A percentile compares a stretch with the other conserved stretches of the same genome.
Evolutionary conservation across 352 stramenopile genomes (phyloP).

Genomic region (Phytophthora chlamydospora): DNA sequence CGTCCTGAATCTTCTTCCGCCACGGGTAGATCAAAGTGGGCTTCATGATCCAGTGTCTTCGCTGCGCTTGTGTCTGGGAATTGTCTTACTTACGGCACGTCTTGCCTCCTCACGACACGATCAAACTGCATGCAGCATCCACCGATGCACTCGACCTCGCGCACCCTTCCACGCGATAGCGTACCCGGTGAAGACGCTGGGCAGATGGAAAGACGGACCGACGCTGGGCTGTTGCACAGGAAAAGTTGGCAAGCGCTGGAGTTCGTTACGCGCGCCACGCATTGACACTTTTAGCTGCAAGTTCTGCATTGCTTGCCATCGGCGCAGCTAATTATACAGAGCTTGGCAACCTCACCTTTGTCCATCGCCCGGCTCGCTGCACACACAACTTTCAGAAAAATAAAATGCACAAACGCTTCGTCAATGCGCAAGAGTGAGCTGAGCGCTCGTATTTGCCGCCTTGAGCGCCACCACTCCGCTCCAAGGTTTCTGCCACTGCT

Average conservation of each 20-base stretch:
- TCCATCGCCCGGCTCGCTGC: constrained; percentile 1
- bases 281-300: constrained; percentile 24
- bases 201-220: constrained; percentile 28
- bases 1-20: constrained; percentile 42
- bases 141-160: constrained; percentile 14
- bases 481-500: constrained; percentile 11
- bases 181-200: constrained; percentile 5
- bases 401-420: constrained; percentile 15
- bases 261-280: constrained; percentile 30
- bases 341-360: neutral
- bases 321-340: constrained; percentile 22
- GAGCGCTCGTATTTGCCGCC: constrained; percentile 31
- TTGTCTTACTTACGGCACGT: constrained; percentile 16
- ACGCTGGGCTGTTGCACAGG: constrained; percentile 9
- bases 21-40: constrained; percentile 37
- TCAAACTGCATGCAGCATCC: constrained; percentile 41
- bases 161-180: constrained; percentile 14
- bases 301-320: neutral
- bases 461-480: constrained; percentile 18
- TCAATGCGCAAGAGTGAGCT: constrained; percentile 29
- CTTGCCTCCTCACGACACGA: constrained; percentile 23
- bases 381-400: constrained; percentile 9
- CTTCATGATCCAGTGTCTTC: constrained; percentile 34
- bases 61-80: constrained; percentile 13
- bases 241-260: constrained; percentile 10